Evolutionary conservation across 2,329 filamentous ascomycete species (phyloP), one percentile per base, ranked within the genome.

Genomic region (Ophiostoma pallidulum): DNA sequence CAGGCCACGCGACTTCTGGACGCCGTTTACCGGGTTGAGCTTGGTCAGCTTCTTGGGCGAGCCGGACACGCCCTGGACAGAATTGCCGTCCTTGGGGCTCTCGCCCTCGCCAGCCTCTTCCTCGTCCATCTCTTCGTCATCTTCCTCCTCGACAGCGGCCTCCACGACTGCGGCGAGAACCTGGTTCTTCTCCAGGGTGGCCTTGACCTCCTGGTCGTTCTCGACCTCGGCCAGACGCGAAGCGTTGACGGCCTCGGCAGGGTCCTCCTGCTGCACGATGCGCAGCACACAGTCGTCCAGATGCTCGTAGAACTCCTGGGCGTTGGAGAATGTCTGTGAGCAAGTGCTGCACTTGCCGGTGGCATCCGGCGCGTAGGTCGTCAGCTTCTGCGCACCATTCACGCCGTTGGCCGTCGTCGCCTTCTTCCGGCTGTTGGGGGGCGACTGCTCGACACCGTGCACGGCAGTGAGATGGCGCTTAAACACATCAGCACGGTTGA

Each of bases 271-370:
- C 62, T 84, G 80, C 22, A 84, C 81, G 58, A 84, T 83, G 62
- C 79, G 78, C 54, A 84, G 68, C 51, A 84, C 81, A 60, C 81
- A 84, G 66, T 84, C 80, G 58, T 84, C 91, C 61, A 97, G 73
- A 75, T 97, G 91, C 75, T 97, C 92, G 65, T 97, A 97, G 68
- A 97, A 97, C 68, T 97, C 91, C 64, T 97, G 91, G 5, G 90
- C 89, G 59, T 88, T 95, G 69, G 78, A 80, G 67, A 97, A 97
- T 12, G 85, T 95, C 50, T 82, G 78, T 13, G 86, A 87, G 68
- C 92, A 98, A 43, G 90, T 97, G 22, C 89, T 95, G 67, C 92
- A 97, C 70, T 92, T 95, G 66, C 90, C 91, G 13, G 89, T 92
- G 28, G 86, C 82, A 58, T 92, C 86, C 50, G 80, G 75, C 18